phyloP scores from a whole-genome alignment of 257 asterid genomes.

The Prunella vulgaris region DNA sequence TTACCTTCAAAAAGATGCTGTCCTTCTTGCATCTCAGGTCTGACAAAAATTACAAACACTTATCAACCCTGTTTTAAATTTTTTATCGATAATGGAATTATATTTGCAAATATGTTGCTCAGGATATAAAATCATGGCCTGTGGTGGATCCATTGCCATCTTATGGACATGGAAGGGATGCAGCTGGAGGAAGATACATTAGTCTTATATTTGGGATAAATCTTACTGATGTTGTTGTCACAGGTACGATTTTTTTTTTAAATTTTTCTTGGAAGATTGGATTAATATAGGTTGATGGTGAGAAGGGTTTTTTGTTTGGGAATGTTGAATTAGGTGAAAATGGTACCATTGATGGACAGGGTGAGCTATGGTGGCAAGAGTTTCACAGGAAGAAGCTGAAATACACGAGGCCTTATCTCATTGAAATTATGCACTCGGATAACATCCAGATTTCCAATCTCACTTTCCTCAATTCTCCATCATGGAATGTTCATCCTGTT shows the following conservation, averaged over 20 bases:
- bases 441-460: constrained; percentile 66
- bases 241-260: no score
- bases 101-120: no score
- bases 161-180: constrained; percentile 80
- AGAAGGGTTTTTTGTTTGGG: no score
- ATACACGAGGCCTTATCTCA: constrained; percentile 70
- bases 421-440: constrained; percentile 74
- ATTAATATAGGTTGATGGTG: not conserved
- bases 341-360: constrained; percentile 90
- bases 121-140: constrained; percentile 65
- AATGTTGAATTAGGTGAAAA: constrained; percentile 47
- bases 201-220: constrained; percentile 72
- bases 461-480: constrained; percentile 63
- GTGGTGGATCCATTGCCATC: constrained; percentile 78
- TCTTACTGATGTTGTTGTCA: constrained; percentile 71
- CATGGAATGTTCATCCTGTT: constrained; percentile 85
- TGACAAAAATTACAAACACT: no score
- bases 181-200: constrained; percentile 68
- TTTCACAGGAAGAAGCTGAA: constrained; percentile 58
- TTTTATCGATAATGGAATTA: no score
- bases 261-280: not conserved
- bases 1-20: constrained; percentile 62
- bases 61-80: no score
- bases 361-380: constrained; percentile 75
- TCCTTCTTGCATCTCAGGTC: constrained; percentile 89